These are phyloP conservation scores for Sarocladiaceae sp. DNA, from an alignment of 2,329 filamentous ascomycete genomes.

Conservation along the genomic window DNA sequence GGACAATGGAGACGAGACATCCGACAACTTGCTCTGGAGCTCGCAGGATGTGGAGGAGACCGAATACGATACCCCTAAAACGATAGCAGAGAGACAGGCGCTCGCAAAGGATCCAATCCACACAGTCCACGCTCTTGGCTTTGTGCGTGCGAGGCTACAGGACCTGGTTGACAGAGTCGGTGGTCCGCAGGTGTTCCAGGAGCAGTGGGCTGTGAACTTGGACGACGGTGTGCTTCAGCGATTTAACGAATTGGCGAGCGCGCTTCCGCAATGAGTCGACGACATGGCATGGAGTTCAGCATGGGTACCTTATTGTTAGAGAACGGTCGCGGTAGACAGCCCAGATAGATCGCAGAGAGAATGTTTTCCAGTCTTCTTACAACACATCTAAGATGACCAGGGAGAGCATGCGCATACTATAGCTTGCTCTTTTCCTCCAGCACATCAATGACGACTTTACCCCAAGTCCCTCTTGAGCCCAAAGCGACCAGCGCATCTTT, in stretches of 20 bases:
- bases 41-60: conserved; percentile 29
- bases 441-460: conserved; percentile 89
- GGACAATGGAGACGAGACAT: conserved; percentile 49
- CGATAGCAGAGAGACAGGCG: conserved; percentile 48
- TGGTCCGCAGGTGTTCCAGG: conserved; percentile 62
- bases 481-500: conserved; percentile 72
- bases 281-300: neutral
- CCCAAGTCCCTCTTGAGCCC: conserved; percentile 83
- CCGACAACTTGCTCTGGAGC: conserved; percentile 48
- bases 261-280: conserved; percentile 2
- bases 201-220: conserved; percentile 68
- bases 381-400: no score
- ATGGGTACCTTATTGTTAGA: no score
- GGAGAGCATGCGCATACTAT: conserved; percentile 30
- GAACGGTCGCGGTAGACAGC: no score
- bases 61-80: conserved; percentile 55
- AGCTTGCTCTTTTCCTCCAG: conserved; percentile 57
- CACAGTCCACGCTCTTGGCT: conserved; percentile 58
- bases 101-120: conserved; percentile 62
- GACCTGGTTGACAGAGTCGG: conserved; percentile 56
- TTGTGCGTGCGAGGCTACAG: conserved; percentile 59
- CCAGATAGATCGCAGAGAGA: neutral
- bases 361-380: neutral
- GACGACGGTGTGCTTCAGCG: conserved; percentile 40
- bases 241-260: conserved; percentile 9